phyloP scores from a whole-genome alignment of 2,329 filamentous ascomycete species.

The Colletotrichum higginsianum region DNA sequence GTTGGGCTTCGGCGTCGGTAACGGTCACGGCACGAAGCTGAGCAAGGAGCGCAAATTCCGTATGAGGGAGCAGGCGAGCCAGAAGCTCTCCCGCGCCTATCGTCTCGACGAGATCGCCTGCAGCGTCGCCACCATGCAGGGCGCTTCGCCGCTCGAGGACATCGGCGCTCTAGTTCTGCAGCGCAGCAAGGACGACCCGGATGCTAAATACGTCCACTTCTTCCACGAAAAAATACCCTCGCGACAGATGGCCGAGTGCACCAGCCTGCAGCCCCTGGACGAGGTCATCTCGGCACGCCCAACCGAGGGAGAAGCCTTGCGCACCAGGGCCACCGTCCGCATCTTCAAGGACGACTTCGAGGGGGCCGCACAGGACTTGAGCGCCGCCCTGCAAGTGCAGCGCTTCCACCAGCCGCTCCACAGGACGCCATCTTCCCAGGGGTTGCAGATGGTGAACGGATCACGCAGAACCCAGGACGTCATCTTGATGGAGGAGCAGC shows the following conservation, averaged over 20 bases:
- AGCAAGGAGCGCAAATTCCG: conserved; percentile 83
- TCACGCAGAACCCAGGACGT: conserved; percentile 52
- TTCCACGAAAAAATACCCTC: conserved; percentile 92
- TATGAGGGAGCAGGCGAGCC: conserved; percentile 85
- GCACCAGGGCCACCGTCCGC: conserved; percentile 81
- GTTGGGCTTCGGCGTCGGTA: conserved; percentile 69
- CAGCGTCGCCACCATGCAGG: conserved; percentile 88
- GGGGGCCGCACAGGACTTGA: conserved; percentile 79
- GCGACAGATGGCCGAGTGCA: conserved; percentile 79
- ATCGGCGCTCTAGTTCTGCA: conserved; percentile 82
- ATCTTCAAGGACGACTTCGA: conserved; percentile 83
- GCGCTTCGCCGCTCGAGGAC: conserved; percentile 82
- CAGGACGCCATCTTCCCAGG: conserved; percentile 59
- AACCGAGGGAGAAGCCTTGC: conserved; percentile 75
- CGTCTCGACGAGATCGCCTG: conserved; percentile 86
- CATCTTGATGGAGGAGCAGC: conserved; percentile 60
- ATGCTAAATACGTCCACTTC: conserved; percentile 92
- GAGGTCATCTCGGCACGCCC: conserved; percentile 77
- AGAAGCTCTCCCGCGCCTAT: conserved; percentile 84
- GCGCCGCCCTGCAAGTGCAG: conserved; percentile 71
- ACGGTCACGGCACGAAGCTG: conserved; percentile 74
- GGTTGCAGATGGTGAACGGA: conserved; percentile 58
- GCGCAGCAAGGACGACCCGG: conserved; percentile 75
- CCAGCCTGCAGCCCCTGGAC: conserved; percentile 75
- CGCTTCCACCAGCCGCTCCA: conserved; percentile 69